Base-by-base conservation (phyloP, 1,284 basidiomycete species). In the Rhizopogon hawkerae region DNA sequence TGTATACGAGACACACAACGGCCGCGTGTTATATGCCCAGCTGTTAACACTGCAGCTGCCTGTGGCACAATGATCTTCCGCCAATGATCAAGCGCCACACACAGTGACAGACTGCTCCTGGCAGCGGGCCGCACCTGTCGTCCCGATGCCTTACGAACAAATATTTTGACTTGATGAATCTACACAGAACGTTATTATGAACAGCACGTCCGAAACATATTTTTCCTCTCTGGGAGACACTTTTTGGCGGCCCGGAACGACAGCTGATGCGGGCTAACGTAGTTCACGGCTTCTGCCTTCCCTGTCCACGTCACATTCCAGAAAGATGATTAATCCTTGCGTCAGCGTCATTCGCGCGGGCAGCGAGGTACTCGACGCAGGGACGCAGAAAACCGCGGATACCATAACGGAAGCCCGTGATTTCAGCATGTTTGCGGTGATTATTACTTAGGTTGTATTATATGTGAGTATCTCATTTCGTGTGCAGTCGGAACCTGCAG, bases 151-250 rank as follows among this genome's bases (percentile, higher is more conserved):
- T 33, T 16, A 13, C 11, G 16, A 43, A 18, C 14, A 21, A 43
- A 43, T 31, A 3, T 33, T 26, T 43, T 21, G 16, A 16, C 29
- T 8, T 43, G 41, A 31, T 11, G 13, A 4, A 31, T 42, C 6
- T 18, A 21, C 18, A 31, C 7, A 29, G 41, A 31, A 49, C 35
- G 26, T 24, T 23, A 16, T 37, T 29, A 21, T 5, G 16, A 21
- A 3, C 44, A 36, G 36, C 31, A 35, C 41, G 46, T 33, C 43
- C 47, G 24, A 21, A 54, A 35, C 16, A 31, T 1, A 26, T 39
- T 44, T 44, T 58, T 8, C 58, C 56, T 52, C 36, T 63, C 61
- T 36, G 48, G 61, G 54, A 36, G 51, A 50, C 53, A 21, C 7
- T 16, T 35, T 46, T 9, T 24, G 34, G 26, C 44, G 18, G 21